Evolutionary conservation across 2,329 filamentous ascomycete genomes (phyloP), one percentile per base, ranked within the genome.

Genomic region (Alternaria ventricosa): DNA sequence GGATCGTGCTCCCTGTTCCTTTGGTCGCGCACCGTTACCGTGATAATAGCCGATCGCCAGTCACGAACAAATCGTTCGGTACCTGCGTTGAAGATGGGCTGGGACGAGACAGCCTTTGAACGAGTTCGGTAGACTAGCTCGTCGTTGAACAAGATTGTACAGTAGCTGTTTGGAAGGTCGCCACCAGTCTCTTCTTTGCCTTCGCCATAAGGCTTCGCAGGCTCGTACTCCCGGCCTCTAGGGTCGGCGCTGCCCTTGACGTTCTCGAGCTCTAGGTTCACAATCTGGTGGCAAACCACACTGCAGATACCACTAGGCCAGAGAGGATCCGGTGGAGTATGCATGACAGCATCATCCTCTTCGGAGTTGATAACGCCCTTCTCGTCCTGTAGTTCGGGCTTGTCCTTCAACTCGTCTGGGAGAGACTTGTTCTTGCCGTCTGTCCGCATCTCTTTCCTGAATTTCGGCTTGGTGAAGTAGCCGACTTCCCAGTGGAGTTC

Each of bases 401-500:
- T 87, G 70, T 95, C 87, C 62, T 88, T 88, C 30, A 97, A 86
- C 60, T 89, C 87, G 61, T 90, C 86, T 3, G 93, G 93, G 4
- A 97, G 84, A 63, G 87, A 90, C 62, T 89, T 86, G 77, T 97
- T 92, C 81, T 93, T 93, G 46, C 95, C 95, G 75, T 96, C 92
- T 0, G 94, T 97, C 44, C 93, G 88, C 49, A 98, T 85, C 12
- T 93, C 93, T 66, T 90, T 88, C 57, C 95, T 88, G 82, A 97
- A 94, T 69, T 94, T 89, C 1, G 94, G 93, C 82, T 97, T 97
- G 71, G 90, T 90, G 72, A 97, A 98, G 82, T 92, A 98, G 7
- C 95, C 96, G 50, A 98, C 93, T 79, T 97, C 95, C 95, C 95
- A 98, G 76, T 96, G 90, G 43, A 99, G 86, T 75, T 97, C 90